Evolutionary conservation across 257 asterid genomes (phyloP), one percentile per base, ranked within the genome.

Genomic region (Salvia splendens): DNA sequence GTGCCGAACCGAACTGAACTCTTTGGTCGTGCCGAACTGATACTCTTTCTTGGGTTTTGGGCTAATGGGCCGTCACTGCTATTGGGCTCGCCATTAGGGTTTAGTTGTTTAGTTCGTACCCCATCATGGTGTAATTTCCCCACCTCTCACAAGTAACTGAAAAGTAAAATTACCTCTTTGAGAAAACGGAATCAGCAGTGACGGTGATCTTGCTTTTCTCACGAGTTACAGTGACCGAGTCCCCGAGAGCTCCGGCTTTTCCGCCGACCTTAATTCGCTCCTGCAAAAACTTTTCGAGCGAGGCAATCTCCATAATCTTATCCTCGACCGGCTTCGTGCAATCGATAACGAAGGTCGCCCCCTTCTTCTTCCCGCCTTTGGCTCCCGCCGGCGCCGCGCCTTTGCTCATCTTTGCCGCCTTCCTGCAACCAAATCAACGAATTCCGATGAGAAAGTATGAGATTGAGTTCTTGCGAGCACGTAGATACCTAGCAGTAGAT

Each of bases 341-440:
- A 59, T 84, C 89, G 67, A 84, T 79, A 36, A 77, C 80, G 77
- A 79, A 81, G 69, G 70, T 83, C 57, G 58, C 79, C 3, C 81
- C 89, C 84, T 83, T 83, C 87, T 86, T 86, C 83, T 83, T 86
- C 79, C 92, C 92, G 9, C 88, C 88, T 50, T 86, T 86, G 0
- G 70, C 83, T n/a, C 74, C 76, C 62, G 77, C 84, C 61, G 77
- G 83, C 45, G 80, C 79, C 58, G 76, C 76, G 33, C 78, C 86
- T 73, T 81, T 83, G 61, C 89, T 86, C 92, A 86, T 83, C 78
- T 83, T 81, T 35, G 74, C 73, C 57, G 67, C 30, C 71, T 71
- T 68, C 67, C 80, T 75, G 83, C 75, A 72, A 57, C 5, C 4
- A 10, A 64, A 40, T 60, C 71, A 33, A 20, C 20, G 50, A 65